Evolutionary conservation across 2,329 filamentous ascomycete genomes (phyloP).

Genomic region (Claviceps digitariae): DNA sequence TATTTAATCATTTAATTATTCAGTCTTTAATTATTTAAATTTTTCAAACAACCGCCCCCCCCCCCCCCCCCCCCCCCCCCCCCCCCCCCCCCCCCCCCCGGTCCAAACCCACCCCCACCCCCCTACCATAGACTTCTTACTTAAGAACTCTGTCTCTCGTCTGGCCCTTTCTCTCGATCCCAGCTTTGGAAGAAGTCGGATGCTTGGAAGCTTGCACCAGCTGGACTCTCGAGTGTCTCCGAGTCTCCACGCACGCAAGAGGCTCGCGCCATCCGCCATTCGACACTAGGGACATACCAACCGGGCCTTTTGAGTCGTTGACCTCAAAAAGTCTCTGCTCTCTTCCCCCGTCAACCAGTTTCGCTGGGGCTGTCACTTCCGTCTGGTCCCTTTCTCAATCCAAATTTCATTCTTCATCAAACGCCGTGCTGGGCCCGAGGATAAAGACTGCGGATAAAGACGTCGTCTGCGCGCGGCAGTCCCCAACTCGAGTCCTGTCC

Average conservation of each 20-base stretch:
- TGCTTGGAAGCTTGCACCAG: too few species aligned
- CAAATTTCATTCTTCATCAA: neutral
- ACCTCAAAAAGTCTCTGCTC: slow-evolving; percentile 6
- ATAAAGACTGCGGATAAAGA: neutral
- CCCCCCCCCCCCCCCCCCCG: too few species aligned
- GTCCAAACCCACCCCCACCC: too few species aligned
- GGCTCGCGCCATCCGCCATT: slow-evolving; percentile 3
- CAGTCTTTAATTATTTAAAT: too few species aligned
- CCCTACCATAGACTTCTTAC: too few species aligned
- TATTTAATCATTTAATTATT: too few species aligned
- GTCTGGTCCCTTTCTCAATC: too few species aligned
- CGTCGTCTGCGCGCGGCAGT: too few species aligned
- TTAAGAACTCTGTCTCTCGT: too few species aligned
- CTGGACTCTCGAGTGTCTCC: neutral
- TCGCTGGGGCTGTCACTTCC: neutral
- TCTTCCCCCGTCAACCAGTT: neutral
- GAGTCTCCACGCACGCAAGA: slow-evolving; percentile 1
- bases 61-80: too few species aligned
- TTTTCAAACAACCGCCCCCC: too few species aligned
- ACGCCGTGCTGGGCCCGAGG: neutral
- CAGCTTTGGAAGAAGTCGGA: neutral
- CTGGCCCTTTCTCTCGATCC: neutral
- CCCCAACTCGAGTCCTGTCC: too few species aligned
- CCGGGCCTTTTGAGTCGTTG: neutral
- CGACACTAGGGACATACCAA: slow-evolving; percentile 1